phyloP scores from a whole-genome alignment of 2,329 filamentous ascomycete genomes.

The Fusarium succisae region DNA sequence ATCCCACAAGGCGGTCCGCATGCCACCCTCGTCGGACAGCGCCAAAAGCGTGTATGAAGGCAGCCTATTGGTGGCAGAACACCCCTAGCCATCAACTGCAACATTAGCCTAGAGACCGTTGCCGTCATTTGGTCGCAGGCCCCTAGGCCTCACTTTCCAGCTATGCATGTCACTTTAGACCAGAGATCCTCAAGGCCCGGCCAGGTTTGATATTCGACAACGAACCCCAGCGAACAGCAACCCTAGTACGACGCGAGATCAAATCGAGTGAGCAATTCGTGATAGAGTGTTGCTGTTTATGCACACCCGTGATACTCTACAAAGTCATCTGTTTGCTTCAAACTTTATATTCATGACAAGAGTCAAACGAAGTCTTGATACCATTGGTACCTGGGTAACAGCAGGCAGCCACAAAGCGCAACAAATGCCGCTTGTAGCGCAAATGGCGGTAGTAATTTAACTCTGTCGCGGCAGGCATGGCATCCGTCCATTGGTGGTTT shows the following conservation, averaged over 20 bases:
- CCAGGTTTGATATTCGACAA: background rate
- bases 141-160: background rate
- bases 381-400: background rate
- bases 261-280: background rate
- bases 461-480: background rate
- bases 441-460: constrained; percentile 4
- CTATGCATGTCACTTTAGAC: constrained; percentile 32
- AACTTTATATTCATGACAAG: background rate
- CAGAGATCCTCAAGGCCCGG: background rate
- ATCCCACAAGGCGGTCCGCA: constrained; percentile 11
- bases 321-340: background rate
- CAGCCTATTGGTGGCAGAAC: constrained; percentile 5
- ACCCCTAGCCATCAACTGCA: background rate
- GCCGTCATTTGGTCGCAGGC: constrained; percentile 17
- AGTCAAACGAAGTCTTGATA: background rate
- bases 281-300: background rate
- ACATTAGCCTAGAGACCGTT: constrained; percentile 2
- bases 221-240: background rate
- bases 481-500: background rate
- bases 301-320: background rate
- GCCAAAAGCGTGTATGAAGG: background rate
- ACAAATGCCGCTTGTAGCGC: background rate
- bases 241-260: background rate
- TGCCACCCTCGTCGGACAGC: constrained; percentile 6
- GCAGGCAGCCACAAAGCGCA: background rate